Conservation (phyloP, 306 rosid genomes). For the Ammopiptanthus mongolicus region DNA sequence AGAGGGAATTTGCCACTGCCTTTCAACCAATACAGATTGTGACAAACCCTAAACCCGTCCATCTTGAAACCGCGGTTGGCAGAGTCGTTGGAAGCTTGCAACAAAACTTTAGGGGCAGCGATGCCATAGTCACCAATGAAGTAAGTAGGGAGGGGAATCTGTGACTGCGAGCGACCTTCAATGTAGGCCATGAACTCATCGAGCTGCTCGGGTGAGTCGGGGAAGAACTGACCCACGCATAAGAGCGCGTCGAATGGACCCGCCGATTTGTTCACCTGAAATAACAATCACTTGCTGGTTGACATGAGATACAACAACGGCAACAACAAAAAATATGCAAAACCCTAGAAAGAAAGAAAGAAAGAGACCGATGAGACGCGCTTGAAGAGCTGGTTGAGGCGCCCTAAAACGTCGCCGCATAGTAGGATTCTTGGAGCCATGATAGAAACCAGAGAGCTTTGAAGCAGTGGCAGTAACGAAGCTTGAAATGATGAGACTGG, state of each 20-base stretch:
- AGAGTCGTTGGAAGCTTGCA: constrained; percentile 52
- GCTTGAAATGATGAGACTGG: neutral
- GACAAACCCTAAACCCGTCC: constrained; percentile 80
- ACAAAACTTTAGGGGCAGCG: constrained; percentile 58
- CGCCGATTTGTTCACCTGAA: constrained; percentile 88
- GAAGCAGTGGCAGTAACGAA: neutral
- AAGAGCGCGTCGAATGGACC: constrained; percentile 91
- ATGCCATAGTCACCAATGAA: constrained; percentile 94
- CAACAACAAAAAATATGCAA: neutral
- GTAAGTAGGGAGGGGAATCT: constrained; percentile 74
- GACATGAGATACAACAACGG: too few relatives aligned
- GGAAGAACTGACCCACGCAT: constrained; percentile 95
- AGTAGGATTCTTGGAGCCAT: constrained; percentile 88
- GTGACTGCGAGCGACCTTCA: constrained; percentile 55
- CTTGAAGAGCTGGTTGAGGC: constrained; percentile 82
- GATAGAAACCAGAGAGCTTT: neutral
- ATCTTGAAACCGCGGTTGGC: constrained; percentile 73
- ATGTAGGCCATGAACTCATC: constrained; percentile 53
- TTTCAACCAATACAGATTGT: constrained; percentile 85
- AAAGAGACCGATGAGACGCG: constrained; percentile 66
- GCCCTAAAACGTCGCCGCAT: constrained; percentile 84
- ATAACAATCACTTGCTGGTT: too few relatives aligned
- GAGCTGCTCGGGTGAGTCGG: constrained; percentile 64
- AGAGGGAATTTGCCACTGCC: constrained; percentile 87
- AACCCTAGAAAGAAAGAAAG: constrained; percentile 28